These are phyloP conservation scores for Scheffersomyces lignicola DNA, from an alignment of 1,139 yeast species.

Conservation along the genomic window DNA sequence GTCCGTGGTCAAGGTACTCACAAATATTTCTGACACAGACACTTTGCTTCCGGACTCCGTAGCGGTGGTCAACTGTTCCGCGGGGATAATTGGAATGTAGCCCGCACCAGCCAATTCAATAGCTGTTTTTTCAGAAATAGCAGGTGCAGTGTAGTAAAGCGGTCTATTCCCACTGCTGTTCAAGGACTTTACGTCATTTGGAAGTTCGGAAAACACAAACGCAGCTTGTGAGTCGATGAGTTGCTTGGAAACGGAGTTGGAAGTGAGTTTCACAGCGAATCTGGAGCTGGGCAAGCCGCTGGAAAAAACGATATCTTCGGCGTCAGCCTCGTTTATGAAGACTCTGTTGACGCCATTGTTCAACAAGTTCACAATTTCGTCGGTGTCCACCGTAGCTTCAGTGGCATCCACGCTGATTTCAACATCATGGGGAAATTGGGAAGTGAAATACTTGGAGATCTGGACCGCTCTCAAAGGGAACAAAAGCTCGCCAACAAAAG, in stretches of 20 bases:
- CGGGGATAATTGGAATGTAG: slow-evolving; percentile 49
- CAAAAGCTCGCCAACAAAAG: slow-evolving; percentile 42
- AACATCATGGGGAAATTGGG: slow-evolving; percentile 32
- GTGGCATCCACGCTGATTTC: slow-evolving; percentile 38
- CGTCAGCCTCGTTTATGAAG: slow-evolving; percentile 38
- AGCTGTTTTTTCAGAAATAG: slow-evolving; percentile 24
- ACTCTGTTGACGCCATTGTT: slow-evolving; percentile 67
- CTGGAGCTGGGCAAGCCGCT: slow-evolving; percentile 65
- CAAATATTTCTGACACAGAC: slow-evolving; percentile 52
- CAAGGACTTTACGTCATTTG: slow-evolving; percentile 20
- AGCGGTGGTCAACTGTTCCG: slow-evolving; percentile 43
- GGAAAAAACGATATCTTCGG: slow-evolving; percentile 33
- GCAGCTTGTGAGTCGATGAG: slow-evolving; percentile 21
- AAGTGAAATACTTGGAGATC: slow-evolving; percentile 35
- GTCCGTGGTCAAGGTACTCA: slow-evolving; percentile 69
- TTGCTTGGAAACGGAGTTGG: slow-evolving; percentile 15
- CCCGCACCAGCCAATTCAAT: slow-evolving; percentile 33
- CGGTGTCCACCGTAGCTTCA: slow-evolving; percentile 23
- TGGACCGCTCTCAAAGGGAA: slow-evolving; percentile 30
- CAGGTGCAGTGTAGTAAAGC: slow-evolving; percentile 32
- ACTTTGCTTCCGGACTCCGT: slow-evolving; percentile 29
- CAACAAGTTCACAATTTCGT: slow-evolving; percentile 53
- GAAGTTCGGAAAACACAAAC: slow-evolving; percentile 20
- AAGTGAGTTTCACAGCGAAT: slow-evolving; percentile 35
- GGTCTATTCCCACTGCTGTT: slow-evolving; percentile 41